Conservation (phyloP, 257 asterid genomes). For the Solanum lycopersicoides region DNA sequence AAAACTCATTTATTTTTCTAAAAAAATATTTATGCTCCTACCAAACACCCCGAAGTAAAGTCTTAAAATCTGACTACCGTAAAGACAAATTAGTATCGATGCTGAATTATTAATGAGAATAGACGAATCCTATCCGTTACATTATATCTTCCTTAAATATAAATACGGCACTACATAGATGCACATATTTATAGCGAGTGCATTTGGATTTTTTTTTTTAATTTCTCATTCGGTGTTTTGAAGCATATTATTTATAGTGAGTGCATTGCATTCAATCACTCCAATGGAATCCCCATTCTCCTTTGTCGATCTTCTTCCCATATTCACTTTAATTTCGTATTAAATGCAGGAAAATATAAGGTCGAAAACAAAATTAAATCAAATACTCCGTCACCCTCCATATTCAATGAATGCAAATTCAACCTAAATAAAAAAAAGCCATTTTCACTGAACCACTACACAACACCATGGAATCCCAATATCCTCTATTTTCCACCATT, state of each 20-base stretch:
- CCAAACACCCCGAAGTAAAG: neutral
- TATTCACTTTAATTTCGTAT: neutral
- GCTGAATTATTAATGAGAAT: neutral
- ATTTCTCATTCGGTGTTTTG: too few species aligned
- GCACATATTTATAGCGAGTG: neutral
- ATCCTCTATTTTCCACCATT: slow-evolving; percentile 43
- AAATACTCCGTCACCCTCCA: neutral
- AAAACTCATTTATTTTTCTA: too few species aligned
- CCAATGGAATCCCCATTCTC: neutral
- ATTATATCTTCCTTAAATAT: neutral
- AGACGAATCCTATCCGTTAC: neutral
- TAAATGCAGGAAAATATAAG: neutral
- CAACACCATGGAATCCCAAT: neutral
- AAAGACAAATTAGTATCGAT: neutral
- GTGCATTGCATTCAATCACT: neutral
- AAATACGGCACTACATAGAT: neutral
- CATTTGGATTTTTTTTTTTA: neutral
- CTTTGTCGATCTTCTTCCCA: neutral
- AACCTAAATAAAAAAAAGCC: neutral
- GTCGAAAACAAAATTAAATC: neutral
- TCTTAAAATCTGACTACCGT: neutral
- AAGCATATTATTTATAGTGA: neutral
- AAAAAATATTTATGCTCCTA: neutral
- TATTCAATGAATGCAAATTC: neutral
- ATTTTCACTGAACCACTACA: neutral